Base-by-base conservation (phyloP, 768 basidiomycete species). In the Pulveroboletus sp. region DNA sequence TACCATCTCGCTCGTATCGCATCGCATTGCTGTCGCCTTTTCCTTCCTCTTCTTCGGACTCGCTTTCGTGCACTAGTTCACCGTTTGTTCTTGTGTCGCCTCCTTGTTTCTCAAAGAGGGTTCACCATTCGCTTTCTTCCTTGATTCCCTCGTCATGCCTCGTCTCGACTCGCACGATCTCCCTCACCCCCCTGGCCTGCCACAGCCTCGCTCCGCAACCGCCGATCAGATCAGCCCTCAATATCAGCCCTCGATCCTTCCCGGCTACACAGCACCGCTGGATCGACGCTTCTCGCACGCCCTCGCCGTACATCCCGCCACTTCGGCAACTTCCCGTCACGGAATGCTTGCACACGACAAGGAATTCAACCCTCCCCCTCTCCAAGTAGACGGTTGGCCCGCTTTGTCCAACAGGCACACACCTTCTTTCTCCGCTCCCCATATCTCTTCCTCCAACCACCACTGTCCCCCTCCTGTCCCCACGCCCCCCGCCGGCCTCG, bases 401-500 rank as follows among this genome's bases (percentile, higher is more conserved):
- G 53, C 58, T 23, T 47, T 62, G 34, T 60, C 69, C 63, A 69
- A 71, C 57, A 73, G 68, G 55, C 68, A 62, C 47, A 56, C 64
- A 19, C 56, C 59, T 37, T 57, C 57, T 44, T 60, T 58, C 43
- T 40, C 56, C 44, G 37, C 65, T 29, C 52, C 54, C 5, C 62
- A 54, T 51, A 45, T 63, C 47, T 65, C 71, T 63, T 73, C 75
- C 68, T 68, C 75, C 63, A 75, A 75, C 66, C 74, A 74, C 71
- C 72, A 74, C 65, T 58, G 67, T 44, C 71, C 72, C 53, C 68
- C 73, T 50, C 69, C 71, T 49, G 64, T 50, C 37, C 56, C 38
- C 29, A 47, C 47, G 26, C 57, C 63, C 20, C 49, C 66, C 59
- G 57, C 68, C 54, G 29, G 40, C 45, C 48, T 49, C 27, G 20